Percentiles rank a stretch among this genome's conserved stretches.
These are phyloP conservation scores for Boletus sp. DNA, from an alignment of 768 basidiomycete genomes.

Conservation along the genomic window DNA sequence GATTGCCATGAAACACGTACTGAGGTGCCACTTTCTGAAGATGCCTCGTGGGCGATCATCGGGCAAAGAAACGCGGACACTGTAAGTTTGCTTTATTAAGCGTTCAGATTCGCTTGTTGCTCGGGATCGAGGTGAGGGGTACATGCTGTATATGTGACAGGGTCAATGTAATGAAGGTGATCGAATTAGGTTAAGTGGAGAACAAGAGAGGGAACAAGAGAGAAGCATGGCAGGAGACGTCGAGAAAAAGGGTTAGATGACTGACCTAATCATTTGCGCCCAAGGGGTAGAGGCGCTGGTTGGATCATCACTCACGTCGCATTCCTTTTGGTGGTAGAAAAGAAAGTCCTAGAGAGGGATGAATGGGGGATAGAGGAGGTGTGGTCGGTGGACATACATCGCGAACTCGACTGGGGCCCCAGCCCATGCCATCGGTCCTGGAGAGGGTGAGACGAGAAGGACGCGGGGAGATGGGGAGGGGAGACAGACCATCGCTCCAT, in stretches of 20 bases:
- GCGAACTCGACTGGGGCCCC: slow-evolving; percentile 79
- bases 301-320: slow-evolving; percentile 40
- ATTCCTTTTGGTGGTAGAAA: slow-evolving; percentile 53
- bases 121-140: slow-evolving; percentile 41
- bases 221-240: slow-evolving; percentile 3
- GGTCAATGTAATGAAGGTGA: slow-evolving; percentile 16
- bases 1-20: slow-evolving; percentile 40
- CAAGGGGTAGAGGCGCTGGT: slow-evolving; percentile 60
- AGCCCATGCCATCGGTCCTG: slow-evolving; percentile 72
- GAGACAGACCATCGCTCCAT: slow-evolving; percentile 75
- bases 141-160: slow-evolving; percentile 29
- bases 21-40: slow-evolving; percentile 52
- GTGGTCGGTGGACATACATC: slow-evolving; percentile 24
- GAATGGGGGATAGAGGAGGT: not conserved
- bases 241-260: slow-evolving; percentile 15
- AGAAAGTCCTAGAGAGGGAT: slow-evolving; percentile 45
- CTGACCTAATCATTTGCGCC: slow-evolving; percentile 72
- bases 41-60: slow-evolving; percentile 42
- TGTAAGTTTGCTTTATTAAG: slow-evolving; percentile 56
- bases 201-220: slow-evolving; percentile 18
- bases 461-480: not conserved
- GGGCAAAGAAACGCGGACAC: slow-evolving; percentile 47
- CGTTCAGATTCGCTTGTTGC: slow-evolving; percentile 39
- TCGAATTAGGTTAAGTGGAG: slow-evolving; percentile 34
- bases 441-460: not conserved